Evolutionary conservation across 768 basidiomycete species (phyloP).

Genomic region (Boletus rubescentipes): DNA sequence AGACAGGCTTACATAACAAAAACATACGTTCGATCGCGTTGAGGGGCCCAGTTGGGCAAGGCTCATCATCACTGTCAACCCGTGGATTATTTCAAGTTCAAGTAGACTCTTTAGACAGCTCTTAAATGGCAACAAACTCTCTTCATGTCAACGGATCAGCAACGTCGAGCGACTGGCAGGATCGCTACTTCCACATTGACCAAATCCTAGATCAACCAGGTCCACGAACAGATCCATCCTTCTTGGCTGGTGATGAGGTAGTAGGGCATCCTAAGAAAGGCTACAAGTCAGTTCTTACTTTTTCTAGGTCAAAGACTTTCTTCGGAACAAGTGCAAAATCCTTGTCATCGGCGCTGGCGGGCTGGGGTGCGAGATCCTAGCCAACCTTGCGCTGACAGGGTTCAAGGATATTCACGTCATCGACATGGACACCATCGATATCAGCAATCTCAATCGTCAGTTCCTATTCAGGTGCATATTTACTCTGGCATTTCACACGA

Average conservation of each 20-base stretch:
- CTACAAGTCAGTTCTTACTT: not conserved
- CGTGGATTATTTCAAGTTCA: not conserved
- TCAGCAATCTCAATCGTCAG: slow-evolving; percentile 97
- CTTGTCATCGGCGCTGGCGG: slow-evolving; percentile 98
- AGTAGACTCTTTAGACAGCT: slow-evolving; percentile 15
- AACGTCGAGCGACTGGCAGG: slow-evolving; percentile 46
- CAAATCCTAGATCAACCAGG: slow-evolving; percentile 83
- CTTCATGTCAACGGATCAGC: slow-evolving; percentile 36
- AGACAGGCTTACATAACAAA: slow-evolving; percentile 27
- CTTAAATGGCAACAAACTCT: slow-evolving; percentile 25
- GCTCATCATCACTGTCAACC: not conserved
- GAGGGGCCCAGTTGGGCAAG: not conserved
- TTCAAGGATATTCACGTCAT: slow-evolving; percentile 99
- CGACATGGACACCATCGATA: slow-evolving; percentile 99
- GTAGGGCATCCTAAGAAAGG: slow-evolving; percentile 41
- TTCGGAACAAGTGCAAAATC: slow-evolving; percentile 83
- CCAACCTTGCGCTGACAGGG: slow-evolving; percentile 92
- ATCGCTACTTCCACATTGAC: slow-evolving; percentile 80
- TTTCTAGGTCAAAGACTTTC: slow-evolving; percentile 79
- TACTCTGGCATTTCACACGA: not conserved
- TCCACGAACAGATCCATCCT: slow-evolving; percentile 85
- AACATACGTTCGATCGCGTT: not conserved
- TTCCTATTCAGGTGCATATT: slow-evolving; percentile 85
- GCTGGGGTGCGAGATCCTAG: slow-evolving; percentile 94
- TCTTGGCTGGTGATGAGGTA: slow-evolving; percentile 80